Evolutionary conservation across 192 early-diverging fungal species (phyloP).

Genomic region (Coemansia sp.): DNA sequence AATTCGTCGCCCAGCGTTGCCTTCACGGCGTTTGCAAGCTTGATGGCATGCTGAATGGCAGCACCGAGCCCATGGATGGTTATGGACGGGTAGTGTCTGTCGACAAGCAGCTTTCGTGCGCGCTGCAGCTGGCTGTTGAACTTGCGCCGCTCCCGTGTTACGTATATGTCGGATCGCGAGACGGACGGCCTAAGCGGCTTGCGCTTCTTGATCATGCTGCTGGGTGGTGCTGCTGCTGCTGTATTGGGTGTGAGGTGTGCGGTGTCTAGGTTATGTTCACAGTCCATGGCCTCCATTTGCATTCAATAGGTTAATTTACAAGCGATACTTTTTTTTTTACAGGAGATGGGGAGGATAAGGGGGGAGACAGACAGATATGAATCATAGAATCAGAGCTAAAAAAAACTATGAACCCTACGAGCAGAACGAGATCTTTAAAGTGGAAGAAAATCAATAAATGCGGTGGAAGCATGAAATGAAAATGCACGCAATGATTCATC

Average conservation of each 20-base stretch:
- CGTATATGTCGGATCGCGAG: conserved; percentile 74
- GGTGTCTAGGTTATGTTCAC: background rate
- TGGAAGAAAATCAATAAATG: too few species aligned
- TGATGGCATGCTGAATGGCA: conserved; percentile 66
- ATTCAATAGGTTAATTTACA: too few species aligned
- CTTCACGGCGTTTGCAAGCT: conserved; percentile 64
- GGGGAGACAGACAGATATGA: too few species aligned
- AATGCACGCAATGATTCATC: too few species aligned
- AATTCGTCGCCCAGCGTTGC: conserved; percentile 60
- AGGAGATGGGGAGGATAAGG: too few species aligned
- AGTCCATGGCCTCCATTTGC: conserved; percentile 4
- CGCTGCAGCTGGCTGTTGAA: conserved; percentile 62
- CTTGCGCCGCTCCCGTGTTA: conserved; percentile 63
- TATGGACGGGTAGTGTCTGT: conserved; percentile 61
- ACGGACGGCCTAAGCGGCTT: conserved; percentile 64
- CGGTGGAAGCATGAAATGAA: too few species aligned
- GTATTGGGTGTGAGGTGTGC: background rate
- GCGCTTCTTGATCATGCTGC: conserved; percentile 42
- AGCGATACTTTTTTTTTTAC: too few species aligned
- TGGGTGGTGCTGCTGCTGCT: background rate
- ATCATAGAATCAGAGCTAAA: too few species aligned
- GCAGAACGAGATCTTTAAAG: too few species aligned
- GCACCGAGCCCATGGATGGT: conserved; percentile 80
- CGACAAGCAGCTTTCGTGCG: conserved; percentile 64
- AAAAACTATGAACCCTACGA: too few species aligned